Evolutionary conservation across 2,329 filamentous ascomycete genomes (phyloP).

Genomic region (Nemania bipapillata): DNA sequence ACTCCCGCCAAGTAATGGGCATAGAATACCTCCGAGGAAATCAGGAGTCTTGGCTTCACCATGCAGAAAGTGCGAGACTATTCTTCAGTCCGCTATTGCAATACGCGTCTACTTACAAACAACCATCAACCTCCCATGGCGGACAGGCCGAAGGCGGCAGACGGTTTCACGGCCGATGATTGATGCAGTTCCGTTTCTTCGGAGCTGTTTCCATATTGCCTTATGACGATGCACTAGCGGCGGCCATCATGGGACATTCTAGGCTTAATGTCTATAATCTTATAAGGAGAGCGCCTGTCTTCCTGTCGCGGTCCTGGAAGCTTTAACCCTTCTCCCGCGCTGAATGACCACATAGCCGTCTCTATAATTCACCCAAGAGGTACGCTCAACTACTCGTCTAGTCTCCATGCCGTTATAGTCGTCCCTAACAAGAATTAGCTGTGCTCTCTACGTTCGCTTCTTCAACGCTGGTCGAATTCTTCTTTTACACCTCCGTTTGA

Average conservation of each 20-base stretch:
- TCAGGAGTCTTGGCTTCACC: slow-evolving; percentile 45
- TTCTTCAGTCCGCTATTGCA: slow-evolving; percentile 11
- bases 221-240: neutral
- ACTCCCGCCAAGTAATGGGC: neutral
- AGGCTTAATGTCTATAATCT: neutral
- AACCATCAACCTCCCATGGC: neutral
- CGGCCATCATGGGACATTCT: neutral
- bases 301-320: neutral
- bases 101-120: neutral
- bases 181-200: slow-evolving; percentile 19
- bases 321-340: neutral
- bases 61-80: slow-evolving; percentile 10
- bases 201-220: slow-evolving; percentile 16
- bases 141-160: slow-evolving; percentile 12
- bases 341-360: neutral
- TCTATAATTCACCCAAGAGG: slow-evolving; percentile 25
- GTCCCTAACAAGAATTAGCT: slow-evolving; percentile 42
- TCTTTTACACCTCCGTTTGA: slow-evolving; percentile 40
- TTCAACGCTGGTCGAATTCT: slow-evolving; percentile 30
- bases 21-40: slow-evolving; percentile 42
- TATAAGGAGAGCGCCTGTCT: slow-evolving; percentile 20
- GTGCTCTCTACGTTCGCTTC: slow-evolving; percentile 46
- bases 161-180: slow-evolving; percentile 31
- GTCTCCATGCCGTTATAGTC: neutral
- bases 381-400: slow-evolving; percentile 9